These are phyloP conservation scores for Letharia columbiana DNA, from an alignment of 495 filamentous ascomycete genomes.

Conservation along the genomic window DNA sequence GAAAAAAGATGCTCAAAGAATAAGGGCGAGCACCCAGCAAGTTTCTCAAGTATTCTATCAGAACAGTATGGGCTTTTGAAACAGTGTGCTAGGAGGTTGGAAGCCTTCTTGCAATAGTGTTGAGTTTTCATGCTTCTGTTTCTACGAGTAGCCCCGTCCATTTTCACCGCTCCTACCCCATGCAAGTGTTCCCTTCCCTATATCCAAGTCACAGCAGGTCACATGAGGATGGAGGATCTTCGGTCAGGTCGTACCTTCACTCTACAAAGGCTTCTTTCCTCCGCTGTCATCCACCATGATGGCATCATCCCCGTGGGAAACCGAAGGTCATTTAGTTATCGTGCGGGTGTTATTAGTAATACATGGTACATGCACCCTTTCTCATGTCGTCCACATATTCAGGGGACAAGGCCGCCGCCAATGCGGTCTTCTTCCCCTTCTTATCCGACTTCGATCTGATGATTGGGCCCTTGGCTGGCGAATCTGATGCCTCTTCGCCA, in stretches of 20 bases:
- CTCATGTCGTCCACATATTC: neutral
- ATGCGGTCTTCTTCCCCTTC: neutral
- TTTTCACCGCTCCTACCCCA: neutral
- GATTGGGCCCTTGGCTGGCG: too few relatives aligned
- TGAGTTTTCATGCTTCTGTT: neutral
- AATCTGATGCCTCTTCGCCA: too few relatives aligned
- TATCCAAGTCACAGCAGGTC: neutral
- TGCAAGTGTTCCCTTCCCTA: neutral
- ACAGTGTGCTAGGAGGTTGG: neutral
- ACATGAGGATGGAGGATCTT: neutral
- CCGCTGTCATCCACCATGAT: neutral
- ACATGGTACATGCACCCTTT: neutral
- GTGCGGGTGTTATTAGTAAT: too few relatives aligned
- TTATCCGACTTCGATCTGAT: neutral
- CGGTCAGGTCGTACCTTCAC: neutral
- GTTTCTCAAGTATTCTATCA: neutral
- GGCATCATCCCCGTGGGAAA: neutral
- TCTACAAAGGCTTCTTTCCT: neutral
- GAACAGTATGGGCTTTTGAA: neutral
- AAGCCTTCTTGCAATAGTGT: neutral
- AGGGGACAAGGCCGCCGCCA: neutral
- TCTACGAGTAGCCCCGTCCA: neutral
- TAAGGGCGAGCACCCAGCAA: neutral
- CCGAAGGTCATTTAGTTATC: neutral
- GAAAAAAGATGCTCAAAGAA: neutral